Evolutionary conservation across 305 asterid species (phyloP).

Genomic region (Fraxinus angustifolia): DNA sequence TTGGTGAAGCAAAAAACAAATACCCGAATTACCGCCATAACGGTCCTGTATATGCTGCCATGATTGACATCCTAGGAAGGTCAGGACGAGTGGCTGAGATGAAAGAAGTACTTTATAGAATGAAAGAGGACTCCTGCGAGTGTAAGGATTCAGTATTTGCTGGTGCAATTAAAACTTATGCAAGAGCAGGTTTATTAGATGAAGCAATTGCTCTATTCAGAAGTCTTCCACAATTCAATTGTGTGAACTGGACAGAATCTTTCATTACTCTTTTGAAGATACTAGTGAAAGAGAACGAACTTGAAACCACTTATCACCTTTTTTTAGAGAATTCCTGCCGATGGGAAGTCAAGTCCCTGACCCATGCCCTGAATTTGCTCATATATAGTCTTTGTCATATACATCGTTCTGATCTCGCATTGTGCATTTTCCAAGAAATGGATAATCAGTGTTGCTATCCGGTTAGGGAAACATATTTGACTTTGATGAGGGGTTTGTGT

Average conservation of each 20-base stretch:
- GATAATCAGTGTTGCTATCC: slow-evolving; percentile 64
- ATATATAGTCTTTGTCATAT: slow-evolving; percentile 61
- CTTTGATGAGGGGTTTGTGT: slow-evolving; percentile 84
- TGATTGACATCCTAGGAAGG: slow-evolving; percentile 54
- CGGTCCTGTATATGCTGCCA: slow-evolving; percentile 59
- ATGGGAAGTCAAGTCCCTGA: slow-evolving; percentile 62
- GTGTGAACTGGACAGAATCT: slow-evolving; percentile 61
- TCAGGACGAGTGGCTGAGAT: slow-evolving; percentile 54
- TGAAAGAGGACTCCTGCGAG: slow-evolving; percentile 75
- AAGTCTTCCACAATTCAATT: slow-evolving; percentile 58
- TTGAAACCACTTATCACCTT: slow-evolving; percentile 41
- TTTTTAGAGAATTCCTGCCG: slow-evolving; percentile 49
- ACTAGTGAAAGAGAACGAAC: slow-evolving; percentile 48
- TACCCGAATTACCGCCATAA: slow-evolving; percentile 63
- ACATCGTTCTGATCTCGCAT: slow-evolving; percentile 70
- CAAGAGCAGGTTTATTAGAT: slow-evolving; percentile 46
- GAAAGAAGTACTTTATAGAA: slow-evolving; percentile 49
- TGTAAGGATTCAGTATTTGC: slow-evolving; percentile 67
- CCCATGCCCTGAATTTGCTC: slow-evolving; percentile 49
- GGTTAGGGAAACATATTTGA: slow-evolving; percentile 59
- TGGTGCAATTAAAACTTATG: slow-evolving; percentile 51
- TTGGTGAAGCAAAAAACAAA: slow-evolving; percentile 49
- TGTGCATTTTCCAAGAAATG: slow-evolving; percentile 78
- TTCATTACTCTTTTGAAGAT: slow-evolving; percentile 57
- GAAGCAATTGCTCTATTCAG: slow-evolving; percentile 61